Base-by-base conservation (phyloP, 2,329 filamentous ascomycete species). In the Cordyceps militaris region DNA sequence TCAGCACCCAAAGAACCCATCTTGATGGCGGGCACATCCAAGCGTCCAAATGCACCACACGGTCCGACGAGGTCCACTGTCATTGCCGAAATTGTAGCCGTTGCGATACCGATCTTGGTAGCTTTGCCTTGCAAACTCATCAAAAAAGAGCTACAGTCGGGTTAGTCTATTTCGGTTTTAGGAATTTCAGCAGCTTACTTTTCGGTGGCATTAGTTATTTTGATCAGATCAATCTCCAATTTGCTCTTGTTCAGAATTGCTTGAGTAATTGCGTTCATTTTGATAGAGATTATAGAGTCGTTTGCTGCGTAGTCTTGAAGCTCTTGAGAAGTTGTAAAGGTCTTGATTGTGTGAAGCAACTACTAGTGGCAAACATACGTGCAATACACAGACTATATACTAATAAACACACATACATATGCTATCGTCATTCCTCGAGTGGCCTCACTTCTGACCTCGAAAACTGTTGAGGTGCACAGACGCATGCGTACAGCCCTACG, bases 61-160 rank as follows among this genome's bases (percentile, higher is more conserved):
- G 56, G 56, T 24, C 56, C 56, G 16, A 57, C 56, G 9, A 57
- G 14, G 16, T 57, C 56, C 19, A 57, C 56, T n/a, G 56, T 57
- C 56, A 57, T 57, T 34, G 13, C 38, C 16, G 56, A 36, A 24
- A 57, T 52, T 6, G 26, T 51, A 9, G 56, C 56, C 5, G 48
- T 38, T 7, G 47, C 48, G 4, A 57, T 38, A 5, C 56, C 56
- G 16, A 57, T 57, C 9, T 57, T 57, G 24, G 56, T 57, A 14
- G 56, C 48, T 38, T 30, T 52, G 14, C 56, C 56, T 28, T 38
- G 32, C 28, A 57, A n/a, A 9, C 47, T 44, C 28, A 57, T 51
- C 14, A 44, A 19, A 16, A 57, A 57, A 9, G 56, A 57, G 24
- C 56, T 57, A 3, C 16, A 34, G 8, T 4, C 7, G 5, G n/a